Evolutionary conservation across 371 early-diverging fungal genomes (phyloP).

Genomic region (Circinella umbellata): DNA sequence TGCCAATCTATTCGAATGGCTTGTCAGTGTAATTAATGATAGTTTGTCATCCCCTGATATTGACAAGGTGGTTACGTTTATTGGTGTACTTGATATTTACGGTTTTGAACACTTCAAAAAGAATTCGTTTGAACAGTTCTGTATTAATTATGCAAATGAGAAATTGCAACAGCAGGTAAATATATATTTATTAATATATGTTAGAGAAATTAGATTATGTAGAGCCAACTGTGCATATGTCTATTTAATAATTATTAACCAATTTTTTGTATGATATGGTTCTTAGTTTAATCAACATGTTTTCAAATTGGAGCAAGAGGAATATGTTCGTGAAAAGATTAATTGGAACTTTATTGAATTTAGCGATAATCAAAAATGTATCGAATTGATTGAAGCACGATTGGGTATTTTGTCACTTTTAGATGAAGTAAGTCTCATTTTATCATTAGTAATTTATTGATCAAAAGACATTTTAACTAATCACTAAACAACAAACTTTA

Average conservation of each 20-base stretch:
- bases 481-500: too few relatives aligned
- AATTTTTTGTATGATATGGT: not conserved
- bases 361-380: conserved; percentile 99
- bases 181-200: too few relatives aligned
- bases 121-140: conserved; percentile 99
- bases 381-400: conserved; percentile 96
- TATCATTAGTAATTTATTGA: too few relatives aligned
- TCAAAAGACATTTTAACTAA: too few relatives aligned
- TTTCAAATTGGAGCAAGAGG: conserved; percentile 94
- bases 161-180: conserved; percentile 91
- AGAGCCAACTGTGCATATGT: not conserved
- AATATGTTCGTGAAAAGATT: conserved; percentile 93
- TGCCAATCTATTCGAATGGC: conserved; percentile 92
- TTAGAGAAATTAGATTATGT: not conserved
- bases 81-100: conserved; percentile 96
- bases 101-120: conserved; percentile 97
- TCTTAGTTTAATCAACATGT: conserved; percentile 65
- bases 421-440: conserved; percentile 78
- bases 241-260: too few relatives aligned
- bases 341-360: conserved; percentile 94
- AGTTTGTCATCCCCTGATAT: conserved; percentile 69
- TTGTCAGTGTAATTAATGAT: conserved; percentile 83
- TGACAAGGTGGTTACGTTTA: conserved; percentile 64
- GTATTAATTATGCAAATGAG: conserved; percentile 98
- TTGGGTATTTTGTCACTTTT: conserved; percentile 94